These are phyloP conservation scores for Phytophthora rubi DNA, from an alignment of 352 stramenopile genomes.

Conservation along the genomic window DNA sequence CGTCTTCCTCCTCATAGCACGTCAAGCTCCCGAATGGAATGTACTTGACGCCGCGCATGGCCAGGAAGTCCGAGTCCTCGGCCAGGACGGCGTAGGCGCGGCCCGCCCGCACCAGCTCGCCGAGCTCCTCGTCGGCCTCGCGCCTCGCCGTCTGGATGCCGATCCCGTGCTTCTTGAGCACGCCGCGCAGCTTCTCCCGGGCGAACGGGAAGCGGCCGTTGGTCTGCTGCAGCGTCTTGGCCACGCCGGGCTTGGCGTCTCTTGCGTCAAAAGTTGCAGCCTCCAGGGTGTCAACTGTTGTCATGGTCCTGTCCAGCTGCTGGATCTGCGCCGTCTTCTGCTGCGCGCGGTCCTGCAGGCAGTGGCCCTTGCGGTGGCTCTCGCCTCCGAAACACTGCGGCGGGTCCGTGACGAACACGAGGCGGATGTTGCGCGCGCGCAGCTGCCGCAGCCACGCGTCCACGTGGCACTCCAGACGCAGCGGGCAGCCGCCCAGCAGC, in stretches of 20 bases:
- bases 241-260: slow-evolving; percentile 7
- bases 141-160: slow-evolving; percentile 56
- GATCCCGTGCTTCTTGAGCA: slow-evolving; percentile 61
- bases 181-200: slow-evolving; percentile 65
- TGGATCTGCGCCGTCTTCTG: slow-evolving; percentile 64
- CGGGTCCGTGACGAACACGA: slow-evolving; percentile 79
- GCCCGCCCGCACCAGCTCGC: slow-evolving; percentile 58
- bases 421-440: slow-evolving; percentile 43
- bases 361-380: slow-evolving; percentile 70
- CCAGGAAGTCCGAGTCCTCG: slow-evolving; percentile 91
- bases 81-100: slow-evolving; percentile 70
- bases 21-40: slow-evolving; percentile 71
- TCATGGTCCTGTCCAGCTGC: slow-evolving; percentile 25
- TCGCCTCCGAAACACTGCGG: slow-evolving; percentile 76
- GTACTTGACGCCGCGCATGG: slow-evolving; percentile 84
- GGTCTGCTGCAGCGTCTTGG: slow-evolving; percentile 54
- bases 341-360: slow-evolving; percentile 55
- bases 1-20: slow-evolving; percentile 28
- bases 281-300: slow-evolving; percentile 1
- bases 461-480: slow-evolving; percentile 53
- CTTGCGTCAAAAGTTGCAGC: no score
- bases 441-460: slow-evolving; percentile 58
- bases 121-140: slow-evolving; percentile 84
- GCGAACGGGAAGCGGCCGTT: slow-evolving; percentile 84
- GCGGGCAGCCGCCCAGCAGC: slow-evolving; percentile 63